Evolutionary conservation across 371 early-diverging fungal species (phyloP).

Genomic region (Lichtheimia corymbifera): DNA sequence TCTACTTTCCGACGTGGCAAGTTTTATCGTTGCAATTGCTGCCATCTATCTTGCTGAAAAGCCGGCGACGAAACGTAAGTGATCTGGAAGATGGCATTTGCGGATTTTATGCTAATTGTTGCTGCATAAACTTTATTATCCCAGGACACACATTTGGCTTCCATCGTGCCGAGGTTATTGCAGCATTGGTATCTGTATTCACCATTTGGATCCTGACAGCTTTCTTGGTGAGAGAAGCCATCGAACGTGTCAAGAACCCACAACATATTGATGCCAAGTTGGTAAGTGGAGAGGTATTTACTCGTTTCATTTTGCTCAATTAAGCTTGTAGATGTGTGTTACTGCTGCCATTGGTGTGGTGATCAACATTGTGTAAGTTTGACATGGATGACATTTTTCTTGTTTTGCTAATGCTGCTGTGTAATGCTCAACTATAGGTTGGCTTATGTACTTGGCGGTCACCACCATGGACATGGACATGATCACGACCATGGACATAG

Average conservation of each 20-base stretch:
- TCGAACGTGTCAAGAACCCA: conserved; percentile 75
- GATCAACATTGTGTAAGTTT: conserved; percentile 74
- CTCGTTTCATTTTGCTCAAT: background rate
- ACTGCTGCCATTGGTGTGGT: conserved; percentile 74
- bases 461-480: conserved; percentile 33
- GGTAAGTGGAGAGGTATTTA: conserved; percentile 23
- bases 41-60: conserved; percentile 74
- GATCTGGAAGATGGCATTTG: background rate
- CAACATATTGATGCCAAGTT: conserved; percentile 71
- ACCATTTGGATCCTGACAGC: conserved; percentile 85
- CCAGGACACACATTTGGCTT: conserved; percentile 80
- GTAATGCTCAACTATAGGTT: conserved; percentile 22
- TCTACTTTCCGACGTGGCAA: conserved; percentile 73
- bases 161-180: conserved; percentile 86
- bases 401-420: conserved; percentile 1
- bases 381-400: background rate
- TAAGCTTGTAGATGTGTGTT: conserved; percentile 61
- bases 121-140: background rate
- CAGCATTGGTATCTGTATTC: conserved; percentile 79
- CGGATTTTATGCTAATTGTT: background rate
- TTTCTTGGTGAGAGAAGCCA: conserved; percentile 74
- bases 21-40: conserved; percentile 73
- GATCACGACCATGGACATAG: conserved; percentile 28
- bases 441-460: conserved; percentile 52
- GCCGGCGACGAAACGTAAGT: conserved; percentile 67